Percentiles rank a stretch among this genome's conserved stretches.
phyloP scores from a whole-genome alignment of 371 early-diverging fungal species.

The Saksenaea oblongispora region DNA sequence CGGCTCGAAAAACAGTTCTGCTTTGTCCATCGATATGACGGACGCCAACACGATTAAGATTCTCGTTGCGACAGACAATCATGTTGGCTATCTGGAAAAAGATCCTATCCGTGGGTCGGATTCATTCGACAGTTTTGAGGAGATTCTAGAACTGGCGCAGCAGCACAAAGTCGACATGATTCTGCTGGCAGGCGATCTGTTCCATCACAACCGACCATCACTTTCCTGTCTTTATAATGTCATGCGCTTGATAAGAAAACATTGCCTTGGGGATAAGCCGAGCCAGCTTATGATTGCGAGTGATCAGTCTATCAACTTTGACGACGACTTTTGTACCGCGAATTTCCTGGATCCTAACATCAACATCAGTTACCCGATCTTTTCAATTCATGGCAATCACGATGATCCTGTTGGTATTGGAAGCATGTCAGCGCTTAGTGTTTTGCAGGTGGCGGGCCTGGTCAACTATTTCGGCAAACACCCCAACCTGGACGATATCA shows the following conservation, averaged over 20 bases:
- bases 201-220: conserved; percentile 98
- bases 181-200: conserved; percentile 98
- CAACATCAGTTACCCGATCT: conserved; percentile 89
- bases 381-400: conserved; percentile 99
- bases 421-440: conserved; percentile 84
- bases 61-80: conserved; percentile 96
- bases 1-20: too few relatives aligned
- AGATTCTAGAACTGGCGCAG: conserved; percentile 85
- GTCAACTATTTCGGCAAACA: conserved; percentile 97
- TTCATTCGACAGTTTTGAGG: conserved; percentile 93
- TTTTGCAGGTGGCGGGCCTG: conserved; percentile 82
- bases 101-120: conserved; percentile 94
- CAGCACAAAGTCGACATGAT: conserved; percentile 87
- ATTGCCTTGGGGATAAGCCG: conserved; percentile 84
- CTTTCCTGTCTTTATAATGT: conserved; percentile 77
- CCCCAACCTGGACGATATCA: conserved; percentile 73
- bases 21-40: neutral
- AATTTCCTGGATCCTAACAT: conserved; percentile 92
- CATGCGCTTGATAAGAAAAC: conserved; percentile 76
- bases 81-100: conserved; percentile 95
- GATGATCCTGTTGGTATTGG: conserved; percentile 96
- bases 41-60: conserved; percentile 55
- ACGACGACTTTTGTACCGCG: conserved; percentile 57
- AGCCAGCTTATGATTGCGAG: conserved; percentile 77
- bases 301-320: conserved; percentile 77